These are phyloP conservation scores for Arxiozyma bovina DNA, from an alignment of 1,139 yeast genomes.

Conservation along the genomic window DNA sequence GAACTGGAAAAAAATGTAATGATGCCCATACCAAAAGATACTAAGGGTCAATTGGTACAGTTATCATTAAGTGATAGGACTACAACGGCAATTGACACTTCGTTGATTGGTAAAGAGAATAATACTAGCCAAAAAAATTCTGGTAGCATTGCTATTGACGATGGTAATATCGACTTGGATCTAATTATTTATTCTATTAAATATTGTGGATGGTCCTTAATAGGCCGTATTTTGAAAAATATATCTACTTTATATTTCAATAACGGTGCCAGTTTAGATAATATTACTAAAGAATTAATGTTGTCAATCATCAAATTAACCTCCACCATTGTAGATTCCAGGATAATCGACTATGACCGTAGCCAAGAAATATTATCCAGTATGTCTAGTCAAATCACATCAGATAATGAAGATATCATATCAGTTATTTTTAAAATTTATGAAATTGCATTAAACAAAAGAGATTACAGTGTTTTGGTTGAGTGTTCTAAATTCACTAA, in stretches of 20 bases:
- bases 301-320: constrained; percentile 46
- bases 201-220: constrained; percentile 78
- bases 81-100: constrained; percentile 6
- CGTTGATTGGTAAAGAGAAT: background rate
- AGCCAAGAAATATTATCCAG: constrained; percentile 38
- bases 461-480: constrained; percentile 42
- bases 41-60: constrained; percentile 63
- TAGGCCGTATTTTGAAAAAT: constrained; percentile 71
- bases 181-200: constrained; percentile 62
- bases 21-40: constrained; percentile 42
- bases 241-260: constrained; percentile 37
- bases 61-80: background rate
- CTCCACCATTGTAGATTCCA: constrained; percentile 40
- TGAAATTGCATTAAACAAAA: constrained; percentile 57
- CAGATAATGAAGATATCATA: constrained; percentile 53
- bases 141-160: constrained; percentile 10
- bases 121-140: background rate
- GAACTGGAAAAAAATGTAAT: constrained; percentile 35
- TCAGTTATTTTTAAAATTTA: constrained; percentile 58
- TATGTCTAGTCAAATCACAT: constrained; percentile 40
- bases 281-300: constrained; percentile 31
- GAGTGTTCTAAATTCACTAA: constrained; percentile 45
- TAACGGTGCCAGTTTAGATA: constrained; percentile 18
- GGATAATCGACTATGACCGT: constrained; percentile 33
- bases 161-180: constrained; percentile 28